Conservation (phyloP, 1,139 yeast genomes). For the Zygosaccharomyces sapae region DNA sequence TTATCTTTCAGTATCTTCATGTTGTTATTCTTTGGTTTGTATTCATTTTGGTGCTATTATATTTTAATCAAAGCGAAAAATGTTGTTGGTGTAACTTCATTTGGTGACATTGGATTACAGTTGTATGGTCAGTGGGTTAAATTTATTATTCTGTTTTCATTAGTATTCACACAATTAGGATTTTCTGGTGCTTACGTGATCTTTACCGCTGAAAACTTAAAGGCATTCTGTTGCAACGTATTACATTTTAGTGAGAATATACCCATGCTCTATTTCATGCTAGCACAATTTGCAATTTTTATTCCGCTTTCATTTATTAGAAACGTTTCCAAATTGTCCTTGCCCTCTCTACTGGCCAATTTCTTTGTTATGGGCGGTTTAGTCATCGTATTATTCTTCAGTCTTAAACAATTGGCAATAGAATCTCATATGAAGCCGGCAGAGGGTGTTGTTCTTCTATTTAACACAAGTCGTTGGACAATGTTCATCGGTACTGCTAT, state of each 20-base stretch:
- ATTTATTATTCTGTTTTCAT: constrained; percentile 54
- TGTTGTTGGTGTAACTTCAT: constrained; percentile 57
- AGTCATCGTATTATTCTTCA: constrained; percentile 56
- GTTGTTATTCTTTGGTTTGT: constrained; percentile 54
- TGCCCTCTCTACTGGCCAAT: constrained; percentile 65
- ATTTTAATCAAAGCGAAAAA: constrained; percentile 56
- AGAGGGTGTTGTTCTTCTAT: constrained; percentile 38
- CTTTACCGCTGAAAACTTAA: constrained; percentile 65
- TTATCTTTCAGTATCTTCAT: constrained; percentile 52
- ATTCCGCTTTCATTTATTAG: constrained; percentile 69
- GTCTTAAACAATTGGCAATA: constrained; percentile 38
- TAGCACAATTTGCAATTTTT: constrained; percentile 53
- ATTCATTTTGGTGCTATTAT: constrained; percentile 68
- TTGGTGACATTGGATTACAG: constrained; percentile 67
- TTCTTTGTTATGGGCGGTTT: constrained; percentile 62
- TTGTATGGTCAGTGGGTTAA: constrained; percentile 62
- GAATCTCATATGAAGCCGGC: constrained; percentile 31
- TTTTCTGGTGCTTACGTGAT: constrained; percentile 74
- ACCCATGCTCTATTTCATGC: constrained; percentile 42
- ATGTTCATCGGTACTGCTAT: constrained; percentile 77
- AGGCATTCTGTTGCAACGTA: constrained; percentile 53
- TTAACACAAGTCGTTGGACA: constrained; percentile 64
- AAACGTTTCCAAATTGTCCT: constrained; percentile 64
- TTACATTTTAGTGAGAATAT: constrained; percentile 37
- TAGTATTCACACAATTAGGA: constrained; percentile 67